Evolutionary conservation across 2,329 filamentous ascomycete species (phyloP).

Genomic region (Rachicladosporium sp.): DNA sequence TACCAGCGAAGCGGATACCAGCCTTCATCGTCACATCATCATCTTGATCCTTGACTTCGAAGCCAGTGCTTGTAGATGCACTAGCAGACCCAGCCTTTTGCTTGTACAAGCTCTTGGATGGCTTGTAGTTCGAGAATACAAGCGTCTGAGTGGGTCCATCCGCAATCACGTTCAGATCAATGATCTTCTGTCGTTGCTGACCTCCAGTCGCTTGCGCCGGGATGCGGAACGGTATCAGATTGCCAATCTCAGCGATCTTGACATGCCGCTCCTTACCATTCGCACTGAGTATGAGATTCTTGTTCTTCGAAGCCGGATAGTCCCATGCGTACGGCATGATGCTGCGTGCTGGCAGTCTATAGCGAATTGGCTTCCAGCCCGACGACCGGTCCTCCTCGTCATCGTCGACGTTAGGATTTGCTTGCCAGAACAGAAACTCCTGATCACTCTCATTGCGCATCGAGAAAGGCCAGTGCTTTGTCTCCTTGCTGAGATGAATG

Average conservation of each 20-base stretch:
- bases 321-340: conserved; percentile 99
- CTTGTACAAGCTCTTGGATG: conserved; percentile 82
- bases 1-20: conserved; percentile 74
- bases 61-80: conserved; percentile 54
- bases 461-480: conserved; percentile 93
- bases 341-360: conserved; percentile 80
- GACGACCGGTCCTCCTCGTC: conserved; percentile 72
- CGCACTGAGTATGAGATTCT: conserved; percentile 74
- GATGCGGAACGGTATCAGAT: conserved; percentile 87
- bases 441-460: conserved; percentile 97
- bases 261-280: conserved; percentile 77
- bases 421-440: conserved; percentile 94
- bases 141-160: conserved; percentile 92
- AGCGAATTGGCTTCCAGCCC: conserved; percentile 84
- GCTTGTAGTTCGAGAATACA: conserved; percentile 86
- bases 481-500: conserved; percentile 78
- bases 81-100: conserved; percentile 46
- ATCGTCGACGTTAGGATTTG: conserved; percentile 83
- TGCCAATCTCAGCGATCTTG: conserved; percentile 92
- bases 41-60: conserved; percentile 88
- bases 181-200: conserved; percentile 61
- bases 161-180: conserved; percentile 92
- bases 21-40: conserved; percentile 81
- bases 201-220: conserved; percentile 43
- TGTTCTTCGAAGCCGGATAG: conserved; percentile 93